Percentiles rank a stretch among this genome's conserved stretches.
phyloP scores from a whole-genome alignment of 2,329 filamentous ascomycete genomes.

The Aspergillus alliaceus region DNA sequence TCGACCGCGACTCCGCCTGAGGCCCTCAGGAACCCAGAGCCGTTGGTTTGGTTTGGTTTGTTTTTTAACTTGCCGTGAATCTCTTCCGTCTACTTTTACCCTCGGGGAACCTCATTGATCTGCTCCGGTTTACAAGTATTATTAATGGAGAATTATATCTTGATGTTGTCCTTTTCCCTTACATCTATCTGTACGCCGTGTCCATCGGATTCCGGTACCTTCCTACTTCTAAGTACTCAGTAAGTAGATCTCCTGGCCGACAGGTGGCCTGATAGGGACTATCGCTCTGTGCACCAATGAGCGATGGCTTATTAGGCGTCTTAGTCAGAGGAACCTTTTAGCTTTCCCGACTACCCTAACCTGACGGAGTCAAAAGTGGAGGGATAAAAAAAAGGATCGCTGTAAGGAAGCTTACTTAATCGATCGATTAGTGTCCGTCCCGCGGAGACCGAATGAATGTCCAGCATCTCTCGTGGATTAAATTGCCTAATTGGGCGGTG shows the following conservation, averaged over 20 bases:
- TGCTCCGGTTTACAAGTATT: too few species aligned
- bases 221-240: too few species aligned
- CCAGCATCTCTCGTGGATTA: neutral
- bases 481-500: neutral
- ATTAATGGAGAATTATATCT: too few species aligned
- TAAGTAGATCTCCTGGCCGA: neutral
- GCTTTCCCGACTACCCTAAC: neutral
- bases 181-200: too few species aligned
- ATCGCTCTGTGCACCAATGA: constrained; percentile 20
- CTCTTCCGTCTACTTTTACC: neutral
- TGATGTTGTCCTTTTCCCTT: too few species aligned
- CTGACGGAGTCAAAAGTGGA: neutral
- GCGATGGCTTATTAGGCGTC: constrained; percentile 25
- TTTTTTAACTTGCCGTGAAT: constrained; percentile 6
- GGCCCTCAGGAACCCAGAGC: neutral
- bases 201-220: too few species aligned
- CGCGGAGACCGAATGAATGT: too few species aligned
- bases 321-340: constrained; percentile 19
- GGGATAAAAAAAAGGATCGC: too few species aligned
- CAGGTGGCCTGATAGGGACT: constrained; percentile 19
- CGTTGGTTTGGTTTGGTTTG: neutral
- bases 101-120: constrained; percentile 1
- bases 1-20: constrained; percentile 17
- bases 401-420: neutral
- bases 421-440: too few species aligned